These are phyloP conservation scores for Populus trichocarpa DNA, from an alignment of 441 rosid species.

Conservation along the genomic window DNA sequence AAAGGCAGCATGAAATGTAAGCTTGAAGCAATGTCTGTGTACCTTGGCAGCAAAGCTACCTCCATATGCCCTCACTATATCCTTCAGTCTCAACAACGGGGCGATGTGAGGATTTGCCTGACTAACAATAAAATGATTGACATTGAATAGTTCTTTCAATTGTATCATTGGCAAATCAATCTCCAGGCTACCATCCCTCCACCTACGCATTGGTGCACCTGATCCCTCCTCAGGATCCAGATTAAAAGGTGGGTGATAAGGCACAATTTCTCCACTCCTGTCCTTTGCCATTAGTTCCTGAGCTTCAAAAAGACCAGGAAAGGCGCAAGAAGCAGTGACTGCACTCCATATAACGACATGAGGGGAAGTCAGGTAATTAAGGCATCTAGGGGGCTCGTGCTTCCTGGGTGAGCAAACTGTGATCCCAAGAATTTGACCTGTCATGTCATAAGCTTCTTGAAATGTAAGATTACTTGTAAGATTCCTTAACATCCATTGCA, in stretches of 20 bases:
- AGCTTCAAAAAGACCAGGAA: constrained; percentile 96
- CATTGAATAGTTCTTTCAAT: constrained; percentile 93
- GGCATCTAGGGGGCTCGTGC: constrained; percentile 97
- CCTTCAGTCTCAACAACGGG: constrained; percentile 77
- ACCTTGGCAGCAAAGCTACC: constrained; percentile 98
- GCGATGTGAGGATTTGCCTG: constrained; percentile 97
- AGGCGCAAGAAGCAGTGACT: constrained; percentile 96
- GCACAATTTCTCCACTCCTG: constrained; percentile 87
- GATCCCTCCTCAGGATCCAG: constrained; percentile 72
- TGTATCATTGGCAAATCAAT: constrained; percentile 98
- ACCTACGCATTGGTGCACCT: constrained; percentile 62
- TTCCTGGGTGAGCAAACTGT: constrained; percentile 97
- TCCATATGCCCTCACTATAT: constrained; percentile 73
- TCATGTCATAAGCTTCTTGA: constrained; percentile 95
- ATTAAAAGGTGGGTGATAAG: constrained; percentile 93
- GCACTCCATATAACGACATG: constrained; percentile 99
- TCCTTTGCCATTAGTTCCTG: constrained; percentile 98
- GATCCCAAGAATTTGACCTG: constrained; percentile 86
- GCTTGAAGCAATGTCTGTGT: constrained; percentile 11
- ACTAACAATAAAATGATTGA: constrained; percentile 92
- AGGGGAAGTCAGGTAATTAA: constrained; percentile 92
- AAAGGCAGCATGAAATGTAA: neutral
- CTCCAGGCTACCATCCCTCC: constrained; percentile 99
- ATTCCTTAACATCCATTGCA: constrained; percentile 82
- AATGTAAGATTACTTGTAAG: constrained; percentile 91